phyloP scores from a whole-genome alignment of 164 flowering plant genomes.

The Tinospora cordifolia region DNA sequence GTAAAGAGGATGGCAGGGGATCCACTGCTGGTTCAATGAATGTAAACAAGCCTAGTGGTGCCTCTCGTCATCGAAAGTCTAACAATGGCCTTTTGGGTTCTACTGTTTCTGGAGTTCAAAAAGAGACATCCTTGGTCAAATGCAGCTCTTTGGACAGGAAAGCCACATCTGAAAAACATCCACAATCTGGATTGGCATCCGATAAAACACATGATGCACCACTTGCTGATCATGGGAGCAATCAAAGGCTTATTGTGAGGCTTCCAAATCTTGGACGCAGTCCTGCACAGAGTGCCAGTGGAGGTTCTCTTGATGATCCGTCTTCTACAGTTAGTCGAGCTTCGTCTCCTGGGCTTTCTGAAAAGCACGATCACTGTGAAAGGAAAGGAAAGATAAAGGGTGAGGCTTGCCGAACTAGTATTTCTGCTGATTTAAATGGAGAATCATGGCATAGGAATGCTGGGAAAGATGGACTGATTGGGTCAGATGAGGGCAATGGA shows the following conservation, averaged over 20 bases:
- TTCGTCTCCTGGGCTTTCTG: conserved; percentile 51
- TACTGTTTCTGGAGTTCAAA: conserved; percentile 40
- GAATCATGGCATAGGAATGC: conserved; percentile 62
- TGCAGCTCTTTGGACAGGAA: conserved; percentile 34
- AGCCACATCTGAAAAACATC: conserved; percentile 38
- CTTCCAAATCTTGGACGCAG: conserved; percentile 56
- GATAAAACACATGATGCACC: conserved; percentile 46
- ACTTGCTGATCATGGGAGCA: conserved; percentile 39
- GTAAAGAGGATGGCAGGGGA: conserved; percentile 71
- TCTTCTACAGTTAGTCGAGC: conserved; percentile 29
- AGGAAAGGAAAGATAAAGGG: conserved; percentile 36
- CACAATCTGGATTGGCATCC: conserved; percentile 32
- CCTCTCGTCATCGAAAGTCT: conserved; percentile 55
- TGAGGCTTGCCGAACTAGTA: conserved; percentile 33
- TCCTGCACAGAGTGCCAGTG: conserved; percentile 40
- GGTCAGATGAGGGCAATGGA: conserved; percentile 52
- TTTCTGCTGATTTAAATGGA: conserved; percentile 33
- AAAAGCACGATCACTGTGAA: conserved; percentile 49
- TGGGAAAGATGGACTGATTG: conserved; percentile 24
- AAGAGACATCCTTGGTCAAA: conserved; percentile 40
- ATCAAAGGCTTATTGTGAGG: conserved; percentile 66
- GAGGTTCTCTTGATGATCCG: conserved; percentile 38
- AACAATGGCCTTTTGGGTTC: conserved; percentile 45
- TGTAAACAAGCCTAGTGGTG: conserved; percentile 32
- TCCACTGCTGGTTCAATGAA: conserved; percentile 51